A percentile compares a stretch with the other conserved stretches of the same genome.
These are phyloP conservation scores for Picochlorum sp. DNA, from an alignment of 139 green algal species.

Conservation along the genomic window DNA sequence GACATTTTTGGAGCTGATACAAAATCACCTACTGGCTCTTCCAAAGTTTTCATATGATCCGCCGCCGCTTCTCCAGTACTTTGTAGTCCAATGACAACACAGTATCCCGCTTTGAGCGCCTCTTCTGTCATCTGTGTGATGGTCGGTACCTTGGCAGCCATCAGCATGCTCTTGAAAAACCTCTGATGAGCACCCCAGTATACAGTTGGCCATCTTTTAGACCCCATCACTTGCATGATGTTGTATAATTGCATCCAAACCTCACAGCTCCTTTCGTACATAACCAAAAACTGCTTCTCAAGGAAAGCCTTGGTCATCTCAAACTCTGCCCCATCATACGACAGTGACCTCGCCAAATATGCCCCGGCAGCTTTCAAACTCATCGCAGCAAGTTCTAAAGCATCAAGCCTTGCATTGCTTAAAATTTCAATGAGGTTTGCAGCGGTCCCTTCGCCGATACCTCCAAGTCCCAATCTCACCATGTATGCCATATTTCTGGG, in stretches of 20 bases:
- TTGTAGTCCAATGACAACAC: constrained; percentile 54
- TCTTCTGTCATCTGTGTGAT: constrained; percentile 50
- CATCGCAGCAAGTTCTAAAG: constrained; percentile 63
- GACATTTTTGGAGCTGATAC: constrained; percentile 62
- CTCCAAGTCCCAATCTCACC: constrained; percentile 42
- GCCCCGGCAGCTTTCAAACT: constrained; percentile 59
- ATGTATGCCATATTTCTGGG: constrained; percentile 88
- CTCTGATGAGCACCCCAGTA: constrained; percentile 56
- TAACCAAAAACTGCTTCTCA: constrained; percentile 44
- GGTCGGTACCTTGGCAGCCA: constrained; percentile 63
- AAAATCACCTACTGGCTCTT: constrained; percentile 63
- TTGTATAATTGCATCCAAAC: constrained; percentile 59
- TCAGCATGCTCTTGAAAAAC: constrained; percentile 76
- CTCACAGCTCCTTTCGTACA: constrained; percentile 56
- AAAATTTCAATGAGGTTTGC: constrained; percentile 46
- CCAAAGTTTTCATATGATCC: background rate
- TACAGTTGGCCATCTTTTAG: constrained; percentile 3
- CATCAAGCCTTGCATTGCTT: constrained; percentile 46
- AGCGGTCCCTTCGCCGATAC: constrained; percentile 36
- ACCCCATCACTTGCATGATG: constrained; percentile 19
- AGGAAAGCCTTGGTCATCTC: constrained; percentile 45
- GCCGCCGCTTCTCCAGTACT: constrained; percentile 15
- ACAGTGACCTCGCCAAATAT: constrained; percentile 75
- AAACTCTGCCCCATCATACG: constrained; percentile 58
- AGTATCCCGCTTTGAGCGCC: constrained; percentile 51